A percentile compares a stretch with the other conserved stretches of the same genome.
Evolutionary conservation across 2,329 filamentous ascomycete species (phyloP).

Genomic region (Leptographium lundbergii): DNA sequence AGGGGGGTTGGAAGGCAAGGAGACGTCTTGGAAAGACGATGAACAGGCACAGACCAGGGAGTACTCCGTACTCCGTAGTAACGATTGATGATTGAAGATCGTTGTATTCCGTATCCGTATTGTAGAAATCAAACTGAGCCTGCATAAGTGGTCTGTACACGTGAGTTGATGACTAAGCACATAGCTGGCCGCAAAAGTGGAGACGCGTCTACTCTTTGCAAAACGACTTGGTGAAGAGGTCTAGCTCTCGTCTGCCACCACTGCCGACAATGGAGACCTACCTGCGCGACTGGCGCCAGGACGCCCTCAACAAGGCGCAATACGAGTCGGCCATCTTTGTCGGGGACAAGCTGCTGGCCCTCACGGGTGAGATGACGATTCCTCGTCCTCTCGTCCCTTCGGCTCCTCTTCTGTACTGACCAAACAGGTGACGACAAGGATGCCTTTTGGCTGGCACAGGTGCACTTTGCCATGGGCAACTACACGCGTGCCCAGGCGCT

Average conservation of each 20-base stretch:
- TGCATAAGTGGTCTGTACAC: no score
- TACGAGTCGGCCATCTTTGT: conserved; percentile 96
- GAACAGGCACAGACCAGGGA: no score
- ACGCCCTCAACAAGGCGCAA: conserved; percentile 90
- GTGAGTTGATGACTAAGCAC: not conserved
- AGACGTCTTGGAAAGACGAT: not conserved
- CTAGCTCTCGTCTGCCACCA: no score
- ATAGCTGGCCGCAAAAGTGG: not conserved
- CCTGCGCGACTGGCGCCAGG: conserved; percentile 86
- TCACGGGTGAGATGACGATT: conserved; percentile 55
- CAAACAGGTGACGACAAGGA: conserved; percentile 74
- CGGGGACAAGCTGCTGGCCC: conserved; percentile 87
- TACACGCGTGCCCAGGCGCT: conserved; percentile 85
- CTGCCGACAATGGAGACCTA: conserved; percentile 66
- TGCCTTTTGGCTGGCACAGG: conserved; percentile 95
- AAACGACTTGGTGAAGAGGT: not conserved
- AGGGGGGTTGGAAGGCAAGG: not conserved
- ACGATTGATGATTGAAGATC: no score
- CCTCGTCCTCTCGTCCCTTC: not conserved
- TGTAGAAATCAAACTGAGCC: no score
- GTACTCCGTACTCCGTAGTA: no score
- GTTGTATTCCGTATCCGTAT: no score
- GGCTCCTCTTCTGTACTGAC: not conserved
- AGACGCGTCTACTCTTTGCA: not conserved
- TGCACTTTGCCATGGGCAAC: conserved; percentile 91